Base-by-base conservation (phyloP, 1,139 yeast species). In the Suhomyces wounanorum region DNA sequence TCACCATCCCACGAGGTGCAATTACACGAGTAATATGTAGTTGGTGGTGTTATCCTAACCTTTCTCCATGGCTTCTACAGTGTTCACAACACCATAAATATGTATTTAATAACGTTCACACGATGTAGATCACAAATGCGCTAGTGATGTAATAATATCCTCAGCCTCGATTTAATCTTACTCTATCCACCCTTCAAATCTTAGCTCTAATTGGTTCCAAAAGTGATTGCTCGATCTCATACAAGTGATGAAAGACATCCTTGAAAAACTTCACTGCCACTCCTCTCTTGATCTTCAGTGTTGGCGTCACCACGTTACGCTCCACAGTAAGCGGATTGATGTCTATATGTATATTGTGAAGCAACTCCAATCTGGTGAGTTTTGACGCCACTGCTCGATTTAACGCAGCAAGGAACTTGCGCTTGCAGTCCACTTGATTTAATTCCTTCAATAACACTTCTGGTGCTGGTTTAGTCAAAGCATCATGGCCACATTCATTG, bases 241-340 rank as follows among this genome's bases (percentile, higher is more conserved):
- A 62, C 52, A 62, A 48, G 18, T 44, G 51, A 6, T 48, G 51
- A 42, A 60, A 48, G 4, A 51, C 48, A 10, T 58, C 52, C 6
- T 48, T 55, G 52, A 74, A 74, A 54, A 62, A 69, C 43, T 66
- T 70, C 43, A 66, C 59, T 37, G 77, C 77, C 25, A 73, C 44
- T 1, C 72, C 76, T 55, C 79, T 63, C 56, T 70, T 73, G 45
- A 75, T 60, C 58, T 75, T 75, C 59, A 69, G 60, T 1, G 79
- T 75, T 14, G 79, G 79, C 0, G 80, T 75, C 13, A 75, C 69
- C 17, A 73, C 70, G 44, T 72, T 67, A 37, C 73, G 61, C 47
- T 69, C 77, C 41, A 72, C 60, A 14, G 67, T 70, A 58, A 75
- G 70, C 3, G 80, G 80, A 54, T 75, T 77, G 49, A 69, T 55